Evolutionary conservation across 108 stramenopile genomes (phyloP).

Genomic region (Cyclotella choctawhatcheeana): DNA sequence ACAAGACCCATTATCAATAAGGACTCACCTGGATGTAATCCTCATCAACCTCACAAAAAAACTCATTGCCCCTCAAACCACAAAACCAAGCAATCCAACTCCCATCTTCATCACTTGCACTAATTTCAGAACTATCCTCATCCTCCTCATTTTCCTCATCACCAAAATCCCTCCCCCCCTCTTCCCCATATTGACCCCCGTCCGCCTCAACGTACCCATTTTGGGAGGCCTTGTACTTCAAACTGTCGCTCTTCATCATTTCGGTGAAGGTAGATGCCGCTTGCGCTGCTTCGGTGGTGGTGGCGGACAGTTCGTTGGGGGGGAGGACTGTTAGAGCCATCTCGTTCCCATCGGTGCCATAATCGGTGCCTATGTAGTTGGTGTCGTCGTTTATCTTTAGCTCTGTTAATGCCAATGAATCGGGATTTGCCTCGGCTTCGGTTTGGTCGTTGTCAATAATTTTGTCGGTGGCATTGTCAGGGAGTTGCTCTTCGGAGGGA

Average conservation of each 20-base stretch:
- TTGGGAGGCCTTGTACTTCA: slow-evolving; percentile 6
- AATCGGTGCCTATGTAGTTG: background rate
- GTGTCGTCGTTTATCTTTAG: slow-evolving; percentile 1
- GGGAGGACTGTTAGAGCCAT: slow-evolving; percentile 44
- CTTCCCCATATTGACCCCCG: slow-evolving; percentile 19
- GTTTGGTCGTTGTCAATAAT: background rate
- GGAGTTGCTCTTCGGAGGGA: no score
- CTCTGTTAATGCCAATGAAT: background rate
- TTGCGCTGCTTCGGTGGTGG: slow-evolving; percentile 44
- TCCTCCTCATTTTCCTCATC: slow-evolving; percentile 81
- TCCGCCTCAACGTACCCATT: slow-evolving; percentile 5
- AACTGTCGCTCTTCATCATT: slow-evolving; percentile 8
- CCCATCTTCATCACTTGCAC: slow-evolving; percentile 92
- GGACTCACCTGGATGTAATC: slow-evolving; percentile 93
- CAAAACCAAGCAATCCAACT: slow-evolving; percentile 99
- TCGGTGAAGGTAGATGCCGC: slow-evolving; percentile 46
- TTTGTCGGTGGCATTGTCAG: background rate
- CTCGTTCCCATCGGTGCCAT: slow-evolving; percentile 10
- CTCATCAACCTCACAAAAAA: slow-evolving; percentile 97
- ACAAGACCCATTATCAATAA: no score
- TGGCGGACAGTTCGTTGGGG: slow-evolving; percentile 47
- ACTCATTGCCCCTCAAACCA: slow-evolving; percentile 96
- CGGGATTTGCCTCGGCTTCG: background rate
- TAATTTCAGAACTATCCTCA: slow-evolving; percentile 83
- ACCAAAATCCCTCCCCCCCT: slow-evolving; percentile 55